Conservation (phyloP, 805 yeast species). For the Starmerella khaoyaiensis region DNA sequence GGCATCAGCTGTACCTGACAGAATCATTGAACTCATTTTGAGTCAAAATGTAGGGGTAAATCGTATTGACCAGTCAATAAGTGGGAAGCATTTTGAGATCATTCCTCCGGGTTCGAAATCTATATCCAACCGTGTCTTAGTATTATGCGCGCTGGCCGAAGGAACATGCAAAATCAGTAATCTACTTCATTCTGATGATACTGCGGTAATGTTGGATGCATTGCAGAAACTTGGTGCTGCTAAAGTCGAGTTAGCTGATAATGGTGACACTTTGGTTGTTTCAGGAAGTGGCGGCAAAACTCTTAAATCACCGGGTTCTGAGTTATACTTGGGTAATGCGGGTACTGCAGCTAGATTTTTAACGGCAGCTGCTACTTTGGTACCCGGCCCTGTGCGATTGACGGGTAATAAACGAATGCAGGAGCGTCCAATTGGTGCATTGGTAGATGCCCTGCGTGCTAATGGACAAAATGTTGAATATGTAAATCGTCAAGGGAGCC, state of each 20-base stretch:
- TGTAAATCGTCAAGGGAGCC: slow-evolving; percentile 61
- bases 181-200: slow-evolving; percentile 89
- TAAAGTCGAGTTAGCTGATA: slow-evolving; percentile 63
- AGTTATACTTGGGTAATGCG: slow-evolving; percentile 85
- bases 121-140: slow-evolving; percentile 85
- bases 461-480: slow-evolving; percentile 72
- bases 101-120: slow-evolving; percentile 96
- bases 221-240: slow-evolving; percentile 72
- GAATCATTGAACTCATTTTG: slow-evolving; percentile 64
- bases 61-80: no score
- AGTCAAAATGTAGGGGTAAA: slow-evolving; percentile 72
- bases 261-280: slow-evolving; percentile 73
- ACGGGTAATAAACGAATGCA: slow-evolving; percentile 97
- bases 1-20: slow-evolving; percentile 75
- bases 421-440: slow-evolving; percentile 91
- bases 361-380: slow-evolving; percentile 64
- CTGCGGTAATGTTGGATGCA: slow-evolving; percentile 87
- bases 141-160: slow-evolving; percentile 79
- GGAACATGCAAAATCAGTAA: slow-evolving; percentile 77
- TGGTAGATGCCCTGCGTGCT: slow-evolving; percentile 74
- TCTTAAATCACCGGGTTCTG: slow-evolving; percentile 37
- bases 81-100: no score
- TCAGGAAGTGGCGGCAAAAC: slow-evolving; percentile 73
- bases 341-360: slow-evolving; percentile 96
- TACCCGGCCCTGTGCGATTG: slow-evolving; percentile 40